Evolutionary conservation across 345 rosid genomes (phyloP).

Genomic region (Hypericum perforatum): DNA sequence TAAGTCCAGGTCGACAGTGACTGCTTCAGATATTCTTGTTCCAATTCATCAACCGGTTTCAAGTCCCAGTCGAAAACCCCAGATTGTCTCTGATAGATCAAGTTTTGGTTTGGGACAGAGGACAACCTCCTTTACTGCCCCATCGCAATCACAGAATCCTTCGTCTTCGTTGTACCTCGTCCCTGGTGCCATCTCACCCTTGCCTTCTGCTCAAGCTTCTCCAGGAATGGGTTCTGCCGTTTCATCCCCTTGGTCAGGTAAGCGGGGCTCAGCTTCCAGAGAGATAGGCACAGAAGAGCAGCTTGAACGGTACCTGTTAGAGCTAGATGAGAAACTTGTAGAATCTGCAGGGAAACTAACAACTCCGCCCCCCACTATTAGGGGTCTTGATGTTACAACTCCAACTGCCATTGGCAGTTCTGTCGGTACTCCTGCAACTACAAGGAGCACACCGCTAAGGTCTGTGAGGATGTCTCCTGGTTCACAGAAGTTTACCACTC

Average conservation of each 20-base stretch:
- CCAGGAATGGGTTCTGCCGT: conserved; percentile 49
- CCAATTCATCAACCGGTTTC: conserved; percentile 64
- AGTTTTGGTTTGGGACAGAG: conserved; percentile 37
- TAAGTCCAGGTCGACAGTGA: conserved; percentile 34
- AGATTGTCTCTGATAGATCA: conserved; percentile 38
- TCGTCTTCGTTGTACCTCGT: conserved; percentile 67
- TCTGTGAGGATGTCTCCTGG: conserved; percentile 96
- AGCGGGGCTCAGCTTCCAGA: conserved; percentile 37
- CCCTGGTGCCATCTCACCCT: conserved; percentile 43
- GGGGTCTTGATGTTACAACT: conserved; percentile 57
- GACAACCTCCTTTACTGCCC: conserved; percentile 37
- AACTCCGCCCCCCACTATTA: conserved; percentile 71
- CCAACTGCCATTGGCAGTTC: conserved; percentile 61
- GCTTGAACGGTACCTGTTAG: conserved; percentile 77
- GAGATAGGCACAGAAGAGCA: conserved; percentile 81
- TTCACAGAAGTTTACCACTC: conserved; percentile 84
- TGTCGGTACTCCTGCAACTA: conserved; percentile 65
- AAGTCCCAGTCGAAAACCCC: conserved; percentile 45
- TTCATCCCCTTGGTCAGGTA: conserved; percentile 77
- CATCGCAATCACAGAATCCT: conserved; percentile 51
- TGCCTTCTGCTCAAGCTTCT: conserved; percentile 46
- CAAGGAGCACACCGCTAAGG: conserved; percentile 81
- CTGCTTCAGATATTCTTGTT: conserved; percentile 57
- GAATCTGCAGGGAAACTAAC: conserved; percentile 65
- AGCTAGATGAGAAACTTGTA: conserved; percentile 59